phyloP scores from a whole-genome alignment of 306 rosid genomes.

The Prinsepia uniflora region DNA sequence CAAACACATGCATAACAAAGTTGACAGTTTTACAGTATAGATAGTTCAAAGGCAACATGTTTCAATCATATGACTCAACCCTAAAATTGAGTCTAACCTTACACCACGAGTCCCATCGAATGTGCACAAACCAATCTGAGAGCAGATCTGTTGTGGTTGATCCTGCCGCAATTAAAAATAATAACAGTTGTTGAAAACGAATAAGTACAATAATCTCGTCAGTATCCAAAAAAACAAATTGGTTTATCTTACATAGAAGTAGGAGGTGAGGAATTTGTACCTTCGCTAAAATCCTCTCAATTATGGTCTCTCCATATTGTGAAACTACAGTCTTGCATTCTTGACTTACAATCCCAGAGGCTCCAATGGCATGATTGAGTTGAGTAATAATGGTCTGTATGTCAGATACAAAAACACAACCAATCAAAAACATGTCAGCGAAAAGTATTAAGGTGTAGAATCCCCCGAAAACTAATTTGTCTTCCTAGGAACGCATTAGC shows the following conservation, averaged over 20 bases:
- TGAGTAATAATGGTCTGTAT: constrained; percentile 53
- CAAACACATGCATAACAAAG: background rate
- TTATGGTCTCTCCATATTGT: constrained; percentile 59
- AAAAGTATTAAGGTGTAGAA: too few species aligned
- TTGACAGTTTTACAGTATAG: background rate
- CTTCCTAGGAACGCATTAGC: background rate
- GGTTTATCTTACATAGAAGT: background rate
- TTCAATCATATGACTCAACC: background rate
- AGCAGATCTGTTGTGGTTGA: constrained; percentile 55
- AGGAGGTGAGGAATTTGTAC: constrained; percentile 22
- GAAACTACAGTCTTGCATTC: constrained; percentile 65
- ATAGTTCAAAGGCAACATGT: background rate
- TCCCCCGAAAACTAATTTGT: background rate
- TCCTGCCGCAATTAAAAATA: constrained; percentile 32
- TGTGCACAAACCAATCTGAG: constrained; percentile 61
- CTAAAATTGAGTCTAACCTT: constrained; percentile 35
- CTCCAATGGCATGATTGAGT: constrained; percentile 75
- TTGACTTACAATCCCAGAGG: constrained; percentile 58
- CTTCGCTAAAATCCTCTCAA: constrained; percentile 50
- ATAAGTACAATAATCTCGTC: background rate
- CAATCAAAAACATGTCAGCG: background rate
- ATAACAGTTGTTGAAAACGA: background rate
- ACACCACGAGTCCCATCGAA: constrained; percentile 52
- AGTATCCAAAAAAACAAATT: background rate
- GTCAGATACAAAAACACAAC: constrained; percentile 10